Evolutionary conservation across 73 alveolate genomes (phyloP).

Genomic region (Blepharisma stoltei): DNA sequence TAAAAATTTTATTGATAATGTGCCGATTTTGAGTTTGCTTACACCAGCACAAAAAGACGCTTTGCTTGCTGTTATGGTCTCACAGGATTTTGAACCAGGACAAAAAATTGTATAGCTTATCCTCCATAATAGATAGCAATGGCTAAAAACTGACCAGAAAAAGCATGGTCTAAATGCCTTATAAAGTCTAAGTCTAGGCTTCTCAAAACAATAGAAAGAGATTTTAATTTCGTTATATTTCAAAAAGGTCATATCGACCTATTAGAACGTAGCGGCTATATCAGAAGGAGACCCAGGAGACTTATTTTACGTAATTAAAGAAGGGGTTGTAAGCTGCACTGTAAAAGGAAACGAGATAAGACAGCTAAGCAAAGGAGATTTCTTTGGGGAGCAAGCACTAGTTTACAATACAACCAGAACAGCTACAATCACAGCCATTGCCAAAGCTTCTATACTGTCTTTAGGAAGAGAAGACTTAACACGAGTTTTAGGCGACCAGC

Average conservation of each 20-base stretch:
- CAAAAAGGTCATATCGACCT: too few relatives aligned
- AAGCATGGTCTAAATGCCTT: too few relatives aligned
- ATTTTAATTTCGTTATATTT: too few relatives aligned
- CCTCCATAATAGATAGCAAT: too few relatives aligned
- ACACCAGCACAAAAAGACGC: neutral
- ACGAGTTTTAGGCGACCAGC: neutral
- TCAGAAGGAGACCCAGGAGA: slow-evolving; percentile 81
- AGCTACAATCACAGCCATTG: slow-evolving; percentile 49
- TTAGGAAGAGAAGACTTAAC: neutral
- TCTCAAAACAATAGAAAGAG: too few relatives aligned
- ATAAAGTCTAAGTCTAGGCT: too few relatives aligned
- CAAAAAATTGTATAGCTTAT: slow-evolving; percentile 56
- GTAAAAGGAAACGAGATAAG: slow-evolving; percentile 49
- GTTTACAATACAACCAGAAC: slow-evolving; percentile 43
- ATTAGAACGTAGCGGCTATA: too few relatives aligned
- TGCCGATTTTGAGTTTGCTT: slow-evolving; percentile 25
- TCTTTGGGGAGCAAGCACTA: slow-evolving; percentile 48
- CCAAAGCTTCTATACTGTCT: neutral
- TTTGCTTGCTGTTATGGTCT: neutral
- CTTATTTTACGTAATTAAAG: slow-evolving; percentile 63
- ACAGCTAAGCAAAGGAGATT: slow-evolving; percentile 48
- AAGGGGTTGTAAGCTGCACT: slow-evolving; percentile 58
- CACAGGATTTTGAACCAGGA: slow-evolving; percentile 29
- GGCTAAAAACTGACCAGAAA: too few relatives aligned
- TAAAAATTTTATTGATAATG: slow-evolving; percentile 38